Evolutionary conservation across 2,329 filamentous ascomycete species (phyloP), one percentile per base, ranked within the genome.

Genomic region (Talaromyces sp.): DNA sequence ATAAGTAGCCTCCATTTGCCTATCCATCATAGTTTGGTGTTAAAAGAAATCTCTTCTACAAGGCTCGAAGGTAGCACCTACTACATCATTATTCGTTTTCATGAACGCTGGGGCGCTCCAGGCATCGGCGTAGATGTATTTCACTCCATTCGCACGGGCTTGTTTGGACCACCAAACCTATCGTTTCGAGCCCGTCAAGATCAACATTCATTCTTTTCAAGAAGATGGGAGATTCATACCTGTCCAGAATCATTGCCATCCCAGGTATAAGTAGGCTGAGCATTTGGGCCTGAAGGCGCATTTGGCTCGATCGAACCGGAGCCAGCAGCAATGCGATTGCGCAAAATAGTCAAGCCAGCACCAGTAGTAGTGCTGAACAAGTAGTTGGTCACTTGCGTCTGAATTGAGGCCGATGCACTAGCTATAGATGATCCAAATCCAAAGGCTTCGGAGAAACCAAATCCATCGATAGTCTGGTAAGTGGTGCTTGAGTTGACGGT

Each of bases 101-200:
- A 82, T 82, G 67, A 77, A 82, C 0, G 78, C 79, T 0, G 80
- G 80, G 0, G 80, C 79, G 61, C 73, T 77, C 80, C 80, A 82
- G 1, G 80, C 80, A 66, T 82, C 76, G 5, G 67, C 69, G 50
- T 70, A 70, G 8, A 70, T 63, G 40, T 35, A 61, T 40, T 35
- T 25, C 16, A 63, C 58, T 6, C 59, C 59, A 31, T 61, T 52
- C 39, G 42, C 48, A 11, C 58, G 21, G 31, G 64, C 64, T 52
- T 60, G 33, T 42, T 63, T 61, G 48, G 64, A 61, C 25, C 63
- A 61, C 35, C 35, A 58, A 11, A 58, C 55, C 55, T 58, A n/a
- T 21, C 18, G 28, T n/a, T 40, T 37, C 33, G 18, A n/a, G 25
- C 12, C 6, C 18, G 54, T 54, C 28, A 35, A 7, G n/a, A 11